Evolutionary conservation across 2,329 filamentous ascomycete species (phyloP).

Genomic region (Cordyceps cicadae): DNA sequence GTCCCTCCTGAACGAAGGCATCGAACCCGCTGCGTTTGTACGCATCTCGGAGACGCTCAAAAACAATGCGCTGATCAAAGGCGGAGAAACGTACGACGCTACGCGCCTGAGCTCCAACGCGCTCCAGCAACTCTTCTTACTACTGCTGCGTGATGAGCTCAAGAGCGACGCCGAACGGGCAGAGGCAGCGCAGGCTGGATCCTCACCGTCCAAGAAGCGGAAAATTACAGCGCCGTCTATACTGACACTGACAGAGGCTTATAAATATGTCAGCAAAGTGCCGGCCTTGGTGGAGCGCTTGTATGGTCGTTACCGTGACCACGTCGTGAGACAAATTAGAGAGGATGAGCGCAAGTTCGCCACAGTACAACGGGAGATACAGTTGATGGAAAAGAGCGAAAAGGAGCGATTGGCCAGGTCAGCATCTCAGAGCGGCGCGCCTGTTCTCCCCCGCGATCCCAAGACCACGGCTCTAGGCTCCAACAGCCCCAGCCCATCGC

Average conservation of each 20-base stretch:
- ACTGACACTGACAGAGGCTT: conserved; percentile 57
- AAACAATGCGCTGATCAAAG: conserved; percentile 63
- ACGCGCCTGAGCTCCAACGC: conserved; percentile 68
- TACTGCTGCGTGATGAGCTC: conserved; percentile 66
- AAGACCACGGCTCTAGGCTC: conserved; percentile 19
- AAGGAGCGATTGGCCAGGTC: conserved; percentile 29
- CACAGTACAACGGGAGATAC: conserved; percentile 57
- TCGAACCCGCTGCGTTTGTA: conserved; percentile 57
- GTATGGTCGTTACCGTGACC: conserved; percentile 65
- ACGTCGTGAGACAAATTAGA: conserved; percentile 60
- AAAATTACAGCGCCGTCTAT: conserved; percentile 60
- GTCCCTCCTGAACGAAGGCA: conserved; percentile 60
- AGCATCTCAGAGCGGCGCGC: conserved; percentile 27
- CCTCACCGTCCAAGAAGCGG: conserved; percentile 59
- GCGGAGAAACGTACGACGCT: conserved; percentile 63
- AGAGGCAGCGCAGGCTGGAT: conserved; percentile 23
- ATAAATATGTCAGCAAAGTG: conserved; percentile 58
- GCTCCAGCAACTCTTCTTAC: conserved; percentile 69
- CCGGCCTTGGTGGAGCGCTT: conserved; percentile 64
- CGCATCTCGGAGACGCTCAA: conserved; percentile 67
- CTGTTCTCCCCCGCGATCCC: conserved; percentile 24
- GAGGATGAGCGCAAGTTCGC: conserved; percentile 65
- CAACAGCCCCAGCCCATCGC: conserved; percentile 19
- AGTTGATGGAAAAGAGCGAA: conserved; percentile 51
- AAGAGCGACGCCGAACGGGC: conserved; percentile 38